These are phyloP conservation scores for Fraxinus ornus DNA, from an alignment of 305 asterid genomes.

Conservation along the genomic window DNA sequence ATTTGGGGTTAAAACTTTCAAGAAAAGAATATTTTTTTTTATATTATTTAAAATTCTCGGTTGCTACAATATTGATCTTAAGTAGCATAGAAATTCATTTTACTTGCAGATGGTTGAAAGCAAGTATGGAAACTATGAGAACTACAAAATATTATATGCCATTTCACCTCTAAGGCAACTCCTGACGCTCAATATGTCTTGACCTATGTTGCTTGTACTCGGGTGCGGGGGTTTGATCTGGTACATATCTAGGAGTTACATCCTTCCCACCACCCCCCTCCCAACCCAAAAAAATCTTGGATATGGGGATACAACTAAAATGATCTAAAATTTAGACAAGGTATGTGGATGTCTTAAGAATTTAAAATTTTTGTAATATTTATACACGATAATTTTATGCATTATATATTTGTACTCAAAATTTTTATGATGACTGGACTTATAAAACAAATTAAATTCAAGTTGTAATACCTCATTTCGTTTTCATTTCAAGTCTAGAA, in stretches of 20 bases:
- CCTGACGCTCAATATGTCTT: background rate
- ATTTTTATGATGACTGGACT: background rate
- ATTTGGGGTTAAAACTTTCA: too few relatives aligned
- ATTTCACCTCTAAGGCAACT: background rate
- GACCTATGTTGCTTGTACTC: background rate
- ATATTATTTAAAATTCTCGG: too few relatives aligned
- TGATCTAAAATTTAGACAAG: background rate
- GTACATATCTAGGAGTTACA: background rate
- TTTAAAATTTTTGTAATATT: background rate
- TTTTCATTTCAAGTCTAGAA: background rate
- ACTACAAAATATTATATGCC: background rate
- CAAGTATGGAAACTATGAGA: background rate
- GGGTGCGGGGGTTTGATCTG: background rate
- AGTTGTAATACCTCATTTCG: background rate
- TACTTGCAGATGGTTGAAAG: background rate
- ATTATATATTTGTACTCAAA: background rate
- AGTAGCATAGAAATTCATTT: background rate
- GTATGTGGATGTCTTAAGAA: background rate
- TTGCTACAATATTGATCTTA: too few relatives aligned
- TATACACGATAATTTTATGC: background rate
- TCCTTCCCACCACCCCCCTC: background rate
- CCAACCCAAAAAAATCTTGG: background rate
- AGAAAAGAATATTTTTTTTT: too few relatives aligned
- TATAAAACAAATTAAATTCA: background rate
- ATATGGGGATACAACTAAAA: background rate